Conservation (phyloP, 2,329 filamentous ascomycete species). For the Venturia nashicola region DNA sequence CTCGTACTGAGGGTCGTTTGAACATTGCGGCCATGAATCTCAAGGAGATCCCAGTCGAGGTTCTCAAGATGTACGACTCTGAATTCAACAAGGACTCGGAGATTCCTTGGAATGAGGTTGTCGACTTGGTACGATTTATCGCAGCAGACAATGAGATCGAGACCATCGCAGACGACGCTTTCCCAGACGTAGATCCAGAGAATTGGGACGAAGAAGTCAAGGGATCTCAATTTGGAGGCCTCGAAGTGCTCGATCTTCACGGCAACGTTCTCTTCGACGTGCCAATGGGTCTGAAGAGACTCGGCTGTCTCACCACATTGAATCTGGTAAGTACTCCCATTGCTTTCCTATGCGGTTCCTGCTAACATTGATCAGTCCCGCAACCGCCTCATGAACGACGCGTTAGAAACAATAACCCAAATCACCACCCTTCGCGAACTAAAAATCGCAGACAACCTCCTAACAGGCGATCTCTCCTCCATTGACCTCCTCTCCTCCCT, state of each 20-base stretch:
- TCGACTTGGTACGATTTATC: slow-evolving; percentile 73
- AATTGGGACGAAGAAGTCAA: slow-evolving; percentile 51
- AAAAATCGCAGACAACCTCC: slow-evolving; percentile 64
- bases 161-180: slow-evolving; percentile 57
- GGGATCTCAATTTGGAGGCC: slow-evolving; percentile 66
- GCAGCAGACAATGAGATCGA: slow-evolving; percentile 85
- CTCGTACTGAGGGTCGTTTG: slow-evolving; percentile 64
- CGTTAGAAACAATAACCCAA: slow-evolving; percentile 61
- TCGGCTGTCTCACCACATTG: slow-evolving; percentile 64
- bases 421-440: slow-evolving; percentile 64
- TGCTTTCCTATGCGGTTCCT: slow-evolving; percentile 1
- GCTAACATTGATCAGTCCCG: slow-evolving; percentile 45
- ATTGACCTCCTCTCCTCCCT: slow-evolving; percentile 55
- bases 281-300: slow-evolving; percentile 61
- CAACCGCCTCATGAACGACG: slow-evolving; percentile 64
- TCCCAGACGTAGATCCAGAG: slow-evolving; percentile 54
- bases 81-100: slow-evolving; percentile 49
- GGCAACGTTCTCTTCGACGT: slow-evolving; percentile 64
- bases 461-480: slow-evolving; percentile 48
- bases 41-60: slow-evolving; percentile 66
- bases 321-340: slow-evolving; percentile 52
- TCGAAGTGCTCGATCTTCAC: slow-evolving; percentile 76
- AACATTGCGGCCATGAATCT: slow-evolving; percentile 81
- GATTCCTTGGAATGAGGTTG: slow-evolving; percentile 77
- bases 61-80: slow-evolving; percentile 82